Base-by-base conservation (phyloP, 345 rosid species). In the Euphorbia pulcherrima region DNA sequence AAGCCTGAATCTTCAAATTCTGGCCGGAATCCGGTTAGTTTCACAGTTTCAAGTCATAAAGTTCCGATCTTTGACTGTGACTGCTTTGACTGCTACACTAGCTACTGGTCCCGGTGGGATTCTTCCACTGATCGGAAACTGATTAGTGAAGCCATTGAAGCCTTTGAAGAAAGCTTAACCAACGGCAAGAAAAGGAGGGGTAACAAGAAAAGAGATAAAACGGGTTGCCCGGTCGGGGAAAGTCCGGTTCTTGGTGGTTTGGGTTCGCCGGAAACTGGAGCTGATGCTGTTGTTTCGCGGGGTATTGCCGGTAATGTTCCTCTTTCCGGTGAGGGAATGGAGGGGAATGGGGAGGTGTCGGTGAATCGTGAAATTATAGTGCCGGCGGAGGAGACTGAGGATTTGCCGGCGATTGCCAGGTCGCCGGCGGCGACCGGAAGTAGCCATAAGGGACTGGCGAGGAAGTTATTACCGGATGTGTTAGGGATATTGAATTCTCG, bases 401-500 rank as follows among this genome's bases (percentile, higher is more conserved):
- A 60, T 33, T 27, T 11, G 69, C 75, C 60, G 48, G 46, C 46
- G 33, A 3, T 33, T 6, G 44, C 54, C 0, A 65, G 47, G 61
- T 35, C 75, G 35, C 35, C 74, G 67, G 40, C 70, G 68, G 60
- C 75, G 21, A 71, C 70, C 51, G 54, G 28, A 2, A 68, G 50
- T 20, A 72, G 61, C 53, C 87, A 82, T 75, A 89, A 83, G 79
- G 95, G 99, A 29, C 70, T 94, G 74, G 99, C 85, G 18, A 85
- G 97, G 78, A 94, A 94, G 82, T 92, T 94, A 60, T 64, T 94
- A 35, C 97, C 99, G 97, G 97, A 94, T 85, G 88, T 94, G 80
- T 65, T 94, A 66, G 97, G 97, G 41, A 57, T 91, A 13, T 77
- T 94, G 26, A 84, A 92, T 76, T 94, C 97, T 71, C 93, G 87